Conservation (phyloP, 1,139 yeast species). For the Geotrichum klebahnii region DNA sequence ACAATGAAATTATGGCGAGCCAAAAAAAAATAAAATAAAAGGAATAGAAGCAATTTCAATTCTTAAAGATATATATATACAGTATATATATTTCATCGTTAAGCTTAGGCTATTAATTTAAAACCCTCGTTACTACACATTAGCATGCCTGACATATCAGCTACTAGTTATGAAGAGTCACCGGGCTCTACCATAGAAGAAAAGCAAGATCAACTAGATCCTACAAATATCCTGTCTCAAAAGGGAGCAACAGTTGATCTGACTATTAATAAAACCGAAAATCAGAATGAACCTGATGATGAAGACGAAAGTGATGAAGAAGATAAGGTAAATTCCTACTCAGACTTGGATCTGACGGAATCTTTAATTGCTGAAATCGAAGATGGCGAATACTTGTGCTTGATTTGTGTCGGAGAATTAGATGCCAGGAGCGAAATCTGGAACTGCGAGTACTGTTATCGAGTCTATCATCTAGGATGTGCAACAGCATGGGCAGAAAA, state of each 20-base stretch:
- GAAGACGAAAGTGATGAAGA: constrained; percentile 1
- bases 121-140: not conserved
- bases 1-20: no score
- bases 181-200: no score
- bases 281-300: not conserved
- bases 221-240: not conserved
- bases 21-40: no score
- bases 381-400: constrained; percentile 67
- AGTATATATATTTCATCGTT: no score
- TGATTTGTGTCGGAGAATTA: constrained; percentile 80
- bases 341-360: constrained; percentile 33
- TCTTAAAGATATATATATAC: no score
- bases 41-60: no score
- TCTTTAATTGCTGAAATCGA: constrained; percentile 50
- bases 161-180: no score
- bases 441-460: constrained; percentile 67
- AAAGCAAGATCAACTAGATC: not conserved
- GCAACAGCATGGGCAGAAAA: constrained; percentile 76
- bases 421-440: constrained; percentile 64
- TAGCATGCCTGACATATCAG: no score
- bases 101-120: no score
- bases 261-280: constrained; percentile 5
- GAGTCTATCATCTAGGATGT: constrained; percentile 80
- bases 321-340: constrained; percentile 8
- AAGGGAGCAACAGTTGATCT: constrained; percentile 1